Evolutionary conservation across 2,329 filamentous ascomycete species (phyloP).

Genomic region (Onygenales sp.): DNA sequence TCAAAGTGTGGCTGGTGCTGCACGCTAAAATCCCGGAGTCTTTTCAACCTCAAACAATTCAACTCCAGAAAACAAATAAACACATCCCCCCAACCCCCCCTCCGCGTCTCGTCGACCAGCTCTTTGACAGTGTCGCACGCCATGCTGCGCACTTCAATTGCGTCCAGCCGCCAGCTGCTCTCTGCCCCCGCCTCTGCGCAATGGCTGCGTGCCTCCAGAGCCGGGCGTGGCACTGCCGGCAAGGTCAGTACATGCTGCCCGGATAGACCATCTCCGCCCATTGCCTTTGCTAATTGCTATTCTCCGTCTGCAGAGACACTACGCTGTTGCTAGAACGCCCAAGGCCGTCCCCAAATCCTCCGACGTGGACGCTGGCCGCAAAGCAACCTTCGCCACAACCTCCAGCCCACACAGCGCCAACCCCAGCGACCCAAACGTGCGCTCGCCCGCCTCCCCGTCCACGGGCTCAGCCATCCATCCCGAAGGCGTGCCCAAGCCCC

Average conservation of each 20-base stretch:
- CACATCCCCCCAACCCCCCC: constrained; percentile 17
- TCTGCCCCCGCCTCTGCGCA: constrained; percentile 29
- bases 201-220: constrained; percentile 28
- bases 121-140: constrained; percentile 35
- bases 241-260: constrained; percentile 23
- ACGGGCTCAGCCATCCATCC: constrained; percentile 40
- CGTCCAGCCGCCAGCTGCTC: constrained; percentile 36
- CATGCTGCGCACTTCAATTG: constrained; percentile 48
- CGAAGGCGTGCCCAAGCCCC: constrained; percentile 38
- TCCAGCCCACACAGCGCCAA: constrained; percentile 1
- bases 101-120: constrained; percentile 13
- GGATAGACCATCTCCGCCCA: neutral
- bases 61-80: neutral
- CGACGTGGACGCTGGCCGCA: constrained; percentile 17
- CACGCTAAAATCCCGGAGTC: constrained; percentile 14
- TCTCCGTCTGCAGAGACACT: constrained; percentile 35
- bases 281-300: neutral
- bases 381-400: constrained; percentile 16
- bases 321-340: constrained; percentile 29
- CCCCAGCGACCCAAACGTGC: constrained; percentile 9
- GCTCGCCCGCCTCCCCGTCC: constrained; percentile 31
- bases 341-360: constrained; percentile 3
- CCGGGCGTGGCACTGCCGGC: constrained; percentile 20
- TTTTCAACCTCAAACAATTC: constrained; percentile 17
- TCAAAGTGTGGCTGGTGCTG: constrained; percentile 3